A percentile compares a stretch with the other conserved stretches of the same genome.
Conservation (phyloP, 2,329 filamentous ascomycete species). For the Fusarium annulatum region DNA sequence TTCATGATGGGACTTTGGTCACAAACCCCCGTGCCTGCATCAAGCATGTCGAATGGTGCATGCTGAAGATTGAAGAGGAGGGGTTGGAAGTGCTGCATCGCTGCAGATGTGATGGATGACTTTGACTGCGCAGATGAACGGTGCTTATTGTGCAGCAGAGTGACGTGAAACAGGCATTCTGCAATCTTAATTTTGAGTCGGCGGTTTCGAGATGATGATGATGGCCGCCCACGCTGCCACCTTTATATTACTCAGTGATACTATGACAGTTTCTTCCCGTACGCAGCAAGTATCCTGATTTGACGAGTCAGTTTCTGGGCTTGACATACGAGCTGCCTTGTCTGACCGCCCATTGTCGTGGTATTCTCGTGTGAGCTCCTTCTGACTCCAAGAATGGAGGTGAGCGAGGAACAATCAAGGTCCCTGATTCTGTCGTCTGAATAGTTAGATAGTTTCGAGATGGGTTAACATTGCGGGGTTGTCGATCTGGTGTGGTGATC, state of each 20-base stretch:
- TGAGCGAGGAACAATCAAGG: background rate
- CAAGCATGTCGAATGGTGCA: conserved; percentile 13
- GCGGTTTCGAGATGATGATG: background rate
- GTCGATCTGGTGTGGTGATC: conserved; percentile 42
- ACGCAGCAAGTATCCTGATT: background rate
- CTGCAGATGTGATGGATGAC: background rate
- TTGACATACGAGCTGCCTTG: background rate
- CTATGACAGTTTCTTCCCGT: background rate
- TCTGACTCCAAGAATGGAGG: background rate
- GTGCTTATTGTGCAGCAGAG: conserved; percentile 16
- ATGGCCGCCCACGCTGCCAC: background rate
- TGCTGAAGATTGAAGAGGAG: background rate
- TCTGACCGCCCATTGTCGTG: background rate
- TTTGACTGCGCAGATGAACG: conserved; percentile 6
- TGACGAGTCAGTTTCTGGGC: conserved; percentile 7
- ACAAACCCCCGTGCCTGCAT: conserved; percentile 24
- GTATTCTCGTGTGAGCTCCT: background rate
- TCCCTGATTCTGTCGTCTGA: background rate
- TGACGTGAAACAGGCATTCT: conserved; percentile 2
- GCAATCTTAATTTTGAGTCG: conserved; percentile 1
- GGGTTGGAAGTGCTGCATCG: background rate
- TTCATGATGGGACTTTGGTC: conserved; percentile 30
- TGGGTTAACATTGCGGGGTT: conserved; percentile 38
- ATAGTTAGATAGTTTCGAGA: background rate
- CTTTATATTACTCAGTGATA: background rate